A percentile compares a stretch with the other conserved stretches of the same genome.
These are phyloP conservation scores for Nothopassalora personata DNA, from an alignment of 2,329 filamentous ascomycete species.

Conservation along the genomic window DNA sequence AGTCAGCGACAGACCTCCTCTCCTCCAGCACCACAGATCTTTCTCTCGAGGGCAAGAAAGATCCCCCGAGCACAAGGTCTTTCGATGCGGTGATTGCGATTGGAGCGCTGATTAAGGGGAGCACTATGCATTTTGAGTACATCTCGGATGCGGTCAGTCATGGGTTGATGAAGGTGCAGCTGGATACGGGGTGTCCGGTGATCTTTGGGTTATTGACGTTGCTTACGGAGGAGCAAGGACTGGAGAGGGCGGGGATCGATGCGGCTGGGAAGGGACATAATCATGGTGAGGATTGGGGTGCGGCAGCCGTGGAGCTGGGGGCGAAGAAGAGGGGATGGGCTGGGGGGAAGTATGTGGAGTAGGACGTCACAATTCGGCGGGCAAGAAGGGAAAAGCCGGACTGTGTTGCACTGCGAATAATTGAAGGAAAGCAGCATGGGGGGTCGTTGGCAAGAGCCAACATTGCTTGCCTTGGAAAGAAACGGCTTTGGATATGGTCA, in stretches of 20 bases:
- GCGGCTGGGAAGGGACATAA: slow-evolving; percentile 60
- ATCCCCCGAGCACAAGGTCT: slow-evolving; percentile 36
- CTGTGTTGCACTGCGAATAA: background rate
- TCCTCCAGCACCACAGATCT: slow-evolving; percentile 62
- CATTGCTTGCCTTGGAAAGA: too few species aligned
- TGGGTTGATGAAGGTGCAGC: slow-evolving; percentile 87
- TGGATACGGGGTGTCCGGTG: slow-evolving; percentile 83
- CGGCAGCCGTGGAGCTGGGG: slow-evolving; percentile 88
- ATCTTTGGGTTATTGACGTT: slow-evolving; percentile 91
- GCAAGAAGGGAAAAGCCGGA: background rate
- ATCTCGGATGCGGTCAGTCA: slow-evolving; percentile 88
- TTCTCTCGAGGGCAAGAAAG: slow-evolving; percentile 44
- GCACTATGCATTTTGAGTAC: slow-evolving; percentile 99
- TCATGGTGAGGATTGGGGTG: slow-evolving; percentile 94
- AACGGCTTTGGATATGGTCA: background rate
- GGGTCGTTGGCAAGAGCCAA: too few species aligned
- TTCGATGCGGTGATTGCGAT: slow-evolving; percentile 96
- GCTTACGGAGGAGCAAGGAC: slow-evolving; percentile 79
- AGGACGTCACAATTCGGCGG: background rate
- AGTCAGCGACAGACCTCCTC: slow-evolving; percentile 70
- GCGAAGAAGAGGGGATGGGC: slow-evolving; percentile 81
- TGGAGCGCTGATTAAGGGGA: slow-evolving; percentile 94
- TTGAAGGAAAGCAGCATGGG: too few species aligned
- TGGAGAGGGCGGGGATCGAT: slow-evolving; percentile 71
- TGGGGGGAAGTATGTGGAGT: slow-evolving; percentile 57